Evolutionary conservation across 78 protist genomes (phyloP).

Genomic region (Guillardia theta): DNA sequence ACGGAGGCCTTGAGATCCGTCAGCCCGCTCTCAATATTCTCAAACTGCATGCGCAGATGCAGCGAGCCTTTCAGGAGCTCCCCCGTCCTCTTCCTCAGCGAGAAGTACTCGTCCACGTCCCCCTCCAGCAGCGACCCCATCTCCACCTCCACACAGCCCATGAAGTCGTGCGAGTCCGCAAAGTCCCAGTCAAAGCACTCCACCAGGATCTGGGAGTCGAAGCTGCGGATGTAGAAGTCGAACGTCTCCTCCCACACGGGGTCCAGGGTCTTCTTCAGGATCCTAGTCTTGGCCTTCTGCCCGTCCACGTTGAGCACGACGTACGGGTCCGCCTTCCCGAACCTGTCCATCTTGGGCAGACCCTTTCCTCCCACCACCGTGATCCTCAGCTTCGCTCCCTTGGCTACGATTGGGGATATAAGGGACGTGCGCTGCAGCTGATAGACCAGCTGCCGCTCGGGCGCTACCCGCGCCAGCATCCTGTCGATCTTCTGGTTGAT

Average conservation of each 20-base stretch:
- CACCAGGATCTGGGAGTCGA: background rate
- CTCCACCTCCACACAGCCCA: background rate
- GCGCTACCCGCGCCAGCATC: background rate
- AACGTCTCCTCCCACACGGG: background rate
- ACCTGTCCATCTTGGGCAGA: background rate
- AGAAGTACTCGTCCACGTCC: background rate
- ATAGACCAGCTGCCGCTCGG: background rate
- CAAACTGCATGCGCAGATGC: background rate
- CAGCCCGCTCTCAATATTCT: background rate
- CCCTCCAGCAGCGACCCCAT: background rate
- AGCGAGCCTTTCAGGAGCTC: background rate
- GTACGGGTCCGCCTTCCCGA: background rate
- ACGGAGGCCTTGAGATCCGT: background rate
- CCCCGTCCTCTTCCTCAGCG: background rate
- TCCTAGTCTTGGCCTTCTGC: background rate
- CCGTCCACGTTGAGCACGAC: background rate
- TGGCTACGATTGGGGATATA: background rate
- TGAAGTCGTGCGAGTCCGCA: constrained; percentile 8
- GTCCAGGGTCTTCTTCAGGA: background rate
- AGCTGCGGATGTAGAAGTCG: background rate
- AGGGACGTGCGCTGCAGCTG: background rate
- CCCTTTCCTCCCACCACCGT: background rate
- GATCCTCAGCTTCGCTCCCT: background rate
- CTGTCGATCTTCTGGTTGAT: constrained; percentile 1
- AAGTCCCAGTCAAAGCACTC: constrained; percentile 21